Evolutionary conservation across 306 rosid species (phyloP), one percentile per base, ranked within the genome.

Genomic region (Dalbergia cochinchinensis): DNA sequence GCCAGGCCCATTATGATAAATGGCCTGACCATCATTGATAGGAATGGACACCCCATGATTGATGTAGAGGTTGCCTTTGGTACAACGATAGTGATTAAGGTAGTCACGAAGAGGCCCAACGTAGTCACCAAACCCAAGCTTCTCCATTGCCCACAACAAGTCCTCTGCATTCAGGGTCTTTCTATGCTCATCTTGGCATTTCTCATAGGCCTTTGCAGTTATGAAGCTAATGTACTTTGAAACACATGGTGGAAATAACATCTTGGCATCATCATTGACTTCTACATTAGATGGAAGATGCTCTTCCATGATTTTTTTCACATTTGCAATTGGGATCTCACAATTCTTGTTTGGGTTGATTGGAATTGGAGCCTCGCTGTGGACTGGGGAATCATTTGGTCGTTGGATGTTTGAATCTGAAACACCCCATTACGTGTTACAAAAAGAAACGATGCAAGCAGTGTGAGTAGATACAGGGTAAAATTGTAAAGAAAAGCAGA

Each of bases 141-240:
- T 4, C 4, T 45, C 3, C 12, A 81, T 31, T 2, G 71, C 84
- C 84, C 76, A 74, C 6, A 81, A 19, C 5, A 81, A 0, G 44
- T 81, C 84, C 22, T 81, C 57, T 0, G 22, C 65, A 7, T 41
- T 51, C 55, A 74, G 13, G 15, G 48, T 47, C 31, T 18, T 73
- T 19, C 80, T 65, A 0, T 5, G 74, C 45, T 73, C 76, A 0
- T 20, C 33, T 10, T 55, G 2, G 7, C 70, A 55, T 57, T 19
- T 39, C 6, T 74, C 76, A 0, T 6, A 42, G 11, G 84, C 80
- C 22, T 73, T 81, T 18, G 5, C 47, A 0, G 69, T 73, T 4
- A 81, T 10, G 4, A 31, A 19, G 5, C 10, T 33, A 8, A 81
- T 66, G 80, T n/a, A 81, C 20, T 33, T 10, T 13, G 84, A 55